Evolutionary conservation across 768 basidiomycete genomes (phyloP), one percentile per base, ranked within the genome.

Genomic region (Hydnomerulius pinastri): DNA sequence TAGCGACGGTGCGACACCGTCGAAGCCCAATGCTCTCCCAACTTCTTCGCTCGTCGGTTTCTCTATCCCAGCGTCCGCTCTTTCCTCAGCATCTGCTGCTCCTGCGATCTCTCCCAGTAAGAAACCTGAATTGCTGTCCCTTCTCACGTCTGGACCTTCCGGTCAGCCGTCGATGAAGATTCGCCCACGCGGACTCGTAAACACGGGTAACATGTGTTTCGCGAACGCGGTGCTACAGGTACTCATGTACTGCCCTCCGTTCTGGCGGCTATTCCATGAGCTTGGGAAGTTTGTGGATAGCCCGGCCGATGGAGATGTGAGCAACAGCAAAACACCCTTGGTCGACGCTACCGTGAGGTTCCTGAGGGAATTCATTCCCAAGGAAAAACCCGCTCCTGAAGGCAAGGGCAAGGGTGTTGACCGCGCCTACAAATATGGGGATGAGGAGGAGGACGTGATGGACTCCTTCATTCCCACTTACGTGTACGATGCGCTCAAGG

Each of bases 181-280:
- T 28, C 73, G 77, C 6, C 83, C 91, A 1, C 77, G 95, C 12
- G 96, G 96, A 4, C 72, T 99, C 42, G 77, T 98, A 58, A 99
- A 99, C 69, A 87, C 83, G 2, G 95, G 96, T 1, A 99, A 99
- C 70, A 86, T 98, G 85, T 99, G 96, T 67, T 99, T 98, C 64
- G 94, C 94, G 24, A 99, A 98, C 61, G 85, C 93, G 0, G 90
- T 98, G 20, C 73, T 99, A 25, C 96, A 98, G 72, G 82, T 89
- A 2, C 77, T 99, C 24, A 80, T 95, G 1, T 96, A 93, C 68
- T 92, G 88, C 59, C 78, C 81, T n/a, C 91, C 89, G 1, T 98
- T 98, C 68, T 84, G 85, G 61, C 76, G 76, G 39, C 68, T 98
- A 29, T 88, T 99, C 62, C 73, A 70, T 18, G 85, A 89, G 54